Base-by-base conservation (phyloP, 2,329 filamentous ascomycete genomes). In the Dissoconium aciculare region DNA sequence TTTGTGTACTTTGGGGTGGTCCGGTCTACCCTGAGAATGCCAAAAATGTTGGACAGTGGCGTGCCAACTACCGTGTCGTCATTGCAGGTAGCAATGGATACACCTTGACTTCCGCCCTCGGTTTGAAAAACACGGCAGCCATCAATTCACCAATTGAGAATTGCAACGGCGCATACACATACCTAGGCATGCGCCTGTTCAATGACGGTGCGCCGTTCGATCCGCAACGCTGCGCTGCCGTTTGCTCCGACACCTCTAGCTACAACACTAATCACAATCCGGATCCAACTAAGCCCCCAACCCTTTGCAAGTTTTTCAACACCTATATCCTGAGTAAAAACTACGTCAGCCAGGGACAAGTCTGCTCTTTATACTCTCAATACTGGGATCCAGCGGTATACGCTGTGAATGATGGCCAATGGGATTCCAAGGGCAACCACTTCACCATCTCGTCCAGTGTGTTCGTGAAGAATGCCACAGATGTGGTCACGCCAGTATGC, bases 1-100 rank as follows among this genome's bases (percentile, higher is more conserved):
- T 50, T 31, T 53, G 51, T 27, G 45, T 45, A 5, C 39, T 50
- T 26, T 53, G 41, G 43, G 43, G 44, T 26, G 43, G 44, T 14
- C 39, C 40, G 6, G 43, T 53, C 15, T 37, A 23, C 17, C 11
- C 33, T 9, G 31, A 30, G 4, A 44, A 43, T 11, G 44, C 45
- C 12, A 37, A 38, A 21, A 52, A 52, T 32, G 28, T 35, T 5
- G 51, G 49, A 4, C 43, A 51, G 21, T 43, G 33, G 17, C 26
- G 40, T 4, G 37, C 33, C 17, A 34, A 38, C 11, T 39, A 27
- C 31, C 33, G 33, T 15, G 36, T 39, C 2, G 36, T 39, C 15
- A 29, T 39, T 29, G 36, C 36, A 21, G 34, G 30, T 11, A 33
- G 30, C 16, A 36, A 36, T 26, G 34, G 31, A 6, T 44, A 39